Evolutionary conservation across 139 green algal genomes (phyloP), one percentile per base, ranked within the genome.

Genomic region (Chlorella sp.): DNA sequence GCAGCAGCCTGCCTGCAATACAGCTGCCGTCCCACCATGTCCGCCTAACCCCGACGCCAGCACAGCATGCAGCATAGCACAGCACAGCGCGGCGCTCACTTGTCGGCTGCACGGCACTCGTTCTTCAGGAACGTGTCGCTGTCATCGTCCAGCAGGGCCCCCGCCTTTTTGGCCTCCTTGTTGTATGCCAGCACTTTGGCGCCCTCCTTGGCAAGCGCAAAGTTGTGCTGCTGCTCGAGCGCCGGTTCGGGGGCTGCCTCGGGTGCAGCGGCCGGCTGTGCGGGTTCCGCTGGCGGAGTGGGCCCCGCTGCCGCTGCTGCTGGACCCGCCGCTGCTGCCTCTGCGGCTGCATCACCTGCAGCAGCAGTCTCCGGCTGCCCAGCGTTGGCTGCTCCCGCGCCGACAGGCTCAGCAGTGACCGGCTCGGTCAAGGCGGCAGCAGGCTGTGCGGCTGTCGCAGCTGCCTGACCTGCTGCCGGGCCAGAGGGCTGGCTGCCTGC

Each of bases 91-190:
- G 58, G 22, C 24, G 58, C 70, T 76, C 70, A 98, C 81, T 98
- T 96, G 82, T 92, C 72, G 28, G 56, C 84, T 1, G 88, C 91
- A 20, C 81, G 85, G 84, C 95, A 98, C 34, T 95, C 87, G 76
- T 95, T 98, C 83, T 93, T 94, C 86, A 97, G 90, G 82, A 95
- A 98, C 0, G 93, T 96, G 88, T 98, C 95, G 68, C 87, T 84
- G 75, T 98, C 94, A 32, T 86, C 88, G 73, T 98, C 95, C 80
- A 98, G 93, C 2, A 95, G 69, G 3, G 92, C 90, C 28, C 89
- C 88, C 6, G 94, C 80, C 43, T 94, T 91, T 62, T 87, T 89
- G 26, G 95, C 92, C 81, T 95, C 94, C 69, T 90, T 91, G 87
- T 98, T 98, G 24, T 91, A 87, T 4, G 94, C 94, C 72, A 98